Evolutionary conservation across 176 grass and related monocot species (phyloP), one percentile per base, ranked within the genome.

Genomic region (Aegilops tauschii): DNA sequence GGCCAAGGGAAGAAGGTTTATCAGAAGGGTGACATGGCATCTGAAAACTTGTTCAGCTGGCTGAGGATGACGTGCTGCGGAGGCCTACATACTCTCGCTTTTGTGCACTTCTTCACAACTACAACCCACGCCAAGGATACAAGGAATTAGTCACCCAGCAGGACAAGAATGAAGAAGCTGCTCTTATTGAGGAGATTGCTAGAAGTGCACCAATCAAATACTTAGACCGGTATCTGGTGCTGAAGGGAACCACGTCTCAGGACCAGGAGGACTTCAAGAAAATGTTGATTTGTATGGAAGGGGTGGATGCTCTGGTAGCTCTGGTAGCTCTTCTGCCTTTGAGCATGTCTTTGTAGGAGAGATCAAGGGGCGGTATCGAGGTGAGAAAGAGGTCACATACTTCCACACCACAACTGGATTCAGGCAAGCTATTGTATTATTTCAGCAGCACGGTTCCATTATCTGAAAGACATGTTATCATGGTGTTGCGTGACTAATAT

Each of bases 331-430:
- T 32, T 98, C 96, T 23, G 96, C 96, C 68, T 98, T 94, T 86
- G 96, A 98, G 86, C 96, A 98, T 96, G 96, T 98, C 39, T 98
- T 98, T 85, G 93, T 96, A 47, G 93, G 96, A 79, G 96, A 96
- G 86, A 94, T 98, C 47, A 96, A 98, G 32, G 91, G 87, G 37
- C 45, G 47, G n/a, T 76, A 30, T 50, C 86, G 81, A 70, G 93
- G 88, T 36, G 93, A 91, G 74, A 80, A 11, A 63, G 93, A 98
- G 74, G 93, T 98, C 8, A 91, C 96, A 30, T 30, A 2, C 30
- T 30, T 30, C 30, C 30, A 30, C 30, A 30, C 84, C 96, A 98
- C 79, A 98, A 98, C 84, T 98, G 96, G 93, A 98, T 94, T 88
- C 96, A 98, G 96, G 96, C 39, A 91, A 84, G 90, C 82, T 64